phyloP scores from a whole-genome alignment of 169 alveolate species.

The Plasmodium gaboni region DNA sequence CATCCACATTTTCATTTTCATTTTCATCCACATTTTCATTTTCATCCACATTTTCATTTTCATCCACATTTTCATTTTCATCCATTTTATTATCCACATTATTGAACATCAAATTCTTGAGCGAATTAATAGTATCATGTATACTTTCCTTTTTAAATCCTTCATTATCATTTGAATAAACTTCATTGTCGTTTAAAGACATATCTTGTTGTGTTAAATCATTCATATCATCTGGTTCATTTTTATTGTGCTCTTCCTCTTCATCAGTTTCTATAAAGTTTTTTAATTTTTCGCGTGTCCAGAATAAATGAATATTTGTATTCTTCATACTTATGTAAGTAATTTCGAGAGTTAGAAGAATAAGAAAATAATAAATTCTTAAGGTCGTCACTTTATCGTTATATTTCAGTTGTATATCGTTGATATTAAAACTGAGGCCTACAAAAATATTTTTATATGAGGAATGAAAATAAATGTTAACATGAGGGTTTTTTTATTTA shows the following conservation, averaged over 20 bases:
- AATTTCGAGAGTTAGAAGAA: slow-evolving; percentile 13
- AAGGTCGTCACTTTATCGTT: slow-evolving; percentile 41
- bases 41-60: not conserved
- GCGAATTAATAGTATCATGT: slow-evolving; percentile 13
- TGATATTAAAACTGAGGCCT: slow-evolving; percentile 45
- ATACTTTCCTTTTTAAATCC: slow-evolving; percentile 18
- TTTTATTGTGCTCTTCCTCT: slow-evolving; percentile 8
- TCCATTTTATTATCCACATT: not conserved
- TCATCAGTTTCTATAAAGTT: slow-evolving; percentile 14
- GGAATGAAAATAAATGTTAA: no score
- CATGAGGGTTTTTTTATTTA: no score
- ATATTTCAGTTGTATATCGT: slow-evolving; percentile 39
- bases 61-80: not conserved
- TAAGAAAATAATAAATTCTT: slow-evolving; percentile 29
- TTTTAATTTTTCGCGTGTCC: slow-evolving; percentile 32
- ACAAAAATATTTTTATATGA: not conserved
- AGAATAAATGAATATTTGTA: slow-evolving; percentile 16
- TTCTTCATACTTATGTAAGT: slow-evolving; percentile 11
- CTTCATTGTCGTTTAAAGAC: no score
- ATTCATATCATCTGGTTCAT: not conserved
- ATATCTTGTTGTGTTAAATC: not conserved
- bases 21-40: not conserved
- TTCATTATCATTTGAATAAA: not conserved
- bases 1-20: not conserved
- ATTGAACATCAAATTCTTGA: slow-evolving; percentile 34